phyloP scores from a whole-genome alignment of 352 stramenopile genomes.

The Phytopythium mirpurense region DNA sequence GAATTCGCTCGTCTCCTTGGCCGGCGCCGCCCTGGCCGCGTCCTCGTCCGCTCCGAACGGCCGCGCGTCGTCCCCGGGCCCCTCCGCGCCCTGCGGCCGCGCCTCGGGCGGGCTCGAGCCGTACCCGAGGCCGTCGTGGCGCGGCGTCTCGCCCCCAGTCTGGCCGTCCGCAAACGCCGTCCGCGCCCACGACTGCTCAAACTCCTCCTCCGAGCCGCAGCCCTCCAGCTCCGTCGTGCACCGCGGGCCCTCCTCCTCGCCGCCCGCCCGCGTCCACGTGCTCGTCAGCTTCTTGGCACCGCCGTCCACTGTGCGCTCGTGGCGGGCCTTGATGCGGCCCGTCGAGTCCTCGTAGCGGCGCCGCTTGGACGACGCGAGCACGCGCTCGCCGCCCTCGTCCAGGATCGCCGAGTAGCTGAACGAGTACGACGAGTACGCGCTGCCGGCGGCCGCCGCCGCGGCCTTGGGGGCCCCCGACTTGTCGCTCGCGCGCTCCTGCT shows the following conservation, averaged over 20 bases:
- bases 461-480: too few species aligned
- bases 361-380: conserved; percentile 34
- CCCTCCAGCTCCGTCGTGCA: conserved; percentile 28
- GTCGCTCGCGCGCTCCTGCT: conserved; percentile 1
- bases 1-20: conserved; percentile 12
- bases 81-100: conserved; percentile 8
- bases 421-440: conserved; percentile 47
- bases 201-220: conserved; percentile 36
- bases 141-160: conserved; percentile 22
- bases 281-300: conserved; percentile 44
- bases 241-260: conserved; percentile 52
- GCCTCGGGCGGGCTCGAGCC: conserved; percentile 24
- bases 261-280: conserved; percentile 38
- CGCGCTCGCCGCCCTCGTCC: conserved; percentile 45
- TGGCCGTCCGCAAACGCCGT: conserved; percentile 60
- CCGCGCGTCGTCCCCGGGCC: conserved; percentile 21
- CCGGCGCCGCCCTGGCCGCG: conserved; percentile 11
- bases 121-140: conserved; percentile 19
- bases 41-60: conserved; percentile 38
- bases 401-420: conserved; percentile 62
- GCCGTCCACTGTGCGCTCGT: conserved; percentile 60
- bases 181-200: conserved; percentile 55
- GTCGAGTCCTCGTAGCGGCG: conserved; percentile 77
- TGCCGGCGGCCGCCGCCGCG: too few species aligned
- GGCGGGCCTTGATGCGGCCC: conserved; percentile 57